These are phyloP conservation scores for Cladophialophora immunda DNA, from an alignment of 2,329 filamentous ascomycete species.

Conservation along the genomic window DNA sequence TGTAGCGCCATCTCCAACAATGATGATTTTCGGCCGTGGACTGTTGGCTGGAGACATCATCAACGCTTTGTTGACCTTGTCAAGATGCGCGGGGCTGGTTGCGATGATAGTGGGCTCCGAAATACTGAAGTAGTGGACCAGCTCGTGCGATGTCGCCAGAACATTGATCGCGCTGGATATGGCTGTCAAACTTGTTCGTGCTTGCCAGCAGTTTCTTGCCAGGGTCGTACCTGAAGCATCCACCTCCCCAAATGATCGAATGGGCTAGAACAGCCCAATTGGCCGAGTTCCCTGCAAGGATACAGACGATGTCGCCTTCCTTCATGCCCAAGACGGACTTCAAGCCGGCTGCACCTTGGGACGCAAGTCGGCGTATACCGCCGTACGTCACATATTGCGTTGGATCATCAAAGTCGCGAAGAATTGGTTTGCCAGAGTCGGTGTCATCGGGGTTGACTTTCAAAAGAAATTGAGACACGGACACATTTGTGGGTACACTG, in stretches of 20 bases:
- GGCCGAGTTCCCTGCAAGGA: slow-evolving; percentile 10
- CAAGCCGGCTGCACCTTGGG: slow-evolving; percentile 1
- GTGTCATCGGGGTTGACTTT: slow-evolving; percentile 13
- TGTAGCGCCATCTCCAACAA: too few species aligned
- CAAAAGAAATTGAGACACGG: slow-evolving; percentile 11
- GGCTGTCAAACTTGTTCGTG: too few species aligned
- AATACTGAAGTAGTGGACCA: too few species aligned
- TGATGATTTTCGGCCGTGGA: too few species aligned
- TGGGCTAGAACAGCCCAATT: slow-evolving; percentile 12
- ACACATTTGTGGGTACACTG: slow-evolving; percentile 7
- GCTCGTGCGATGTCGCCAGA: too few species aligned
- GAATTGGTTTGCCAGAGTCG: neutral
- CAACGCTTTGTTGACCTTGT: too few species aligned
- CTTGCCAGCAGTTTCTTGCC: too few species aligned
- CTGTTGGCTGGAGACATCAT: too few species aligned
- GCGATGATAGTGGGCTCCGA: too few species aligned
- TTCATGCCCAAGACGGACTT: neutral
- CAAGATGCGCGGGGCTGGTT: too few species aligned
- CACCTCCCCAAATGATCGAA: slow-evolving; percentile 10
- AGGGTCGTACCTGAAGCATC: neutral
- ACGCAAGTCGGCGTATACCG: slow-evolving; percentile 5
- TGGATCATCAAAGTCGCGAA: neutral
- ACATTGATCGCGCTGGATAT: too few species aligned
- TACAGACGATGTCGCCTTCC: neutral
- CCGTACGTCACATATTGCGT: slow-evolving; percentile 5